phyloP scores from a whole-genome alignment of 2,329 filamentous ascomycete species.

The Apiospora sp. region DNA sequence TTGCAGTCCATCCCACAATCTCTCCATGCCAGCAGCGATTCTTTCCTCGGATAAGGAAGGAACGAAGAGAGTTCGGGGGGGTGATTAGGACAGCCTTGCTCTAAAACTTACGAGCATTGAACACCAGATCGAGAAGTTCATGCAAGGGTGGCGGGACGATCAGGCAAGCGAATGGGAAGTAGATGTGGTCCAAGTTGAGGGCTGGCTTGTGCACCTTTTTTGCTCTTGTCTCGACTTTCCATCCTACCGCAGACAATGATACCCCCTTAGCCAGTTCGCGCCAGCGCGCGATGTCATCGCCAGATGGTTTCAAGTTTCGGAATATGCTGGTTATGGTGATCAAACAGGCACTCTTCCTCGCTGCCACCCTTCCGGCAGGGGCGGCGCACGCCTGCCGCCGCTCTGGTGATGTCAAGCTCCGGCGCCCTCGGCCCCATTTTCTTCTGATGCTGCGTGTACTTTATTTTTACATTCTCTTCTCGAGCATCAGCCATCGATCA shows the following conservation, averaged over 20 bases:
- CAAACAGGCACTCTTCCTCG: constrained; percentile 38
- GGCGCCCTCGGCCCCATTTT: constrained; percentile 16
- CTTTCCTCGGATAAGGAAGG: neutral
- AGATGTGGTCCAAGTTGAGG: constrained; percentile 24
- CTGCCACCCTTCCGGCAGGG: constrained; percentile 11
- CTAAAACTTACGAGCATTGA: constrained; percentile 4
- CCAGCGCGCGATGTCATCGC: constrained; percentile 16
- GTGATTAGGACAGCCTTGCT: constrained; percentile 1
- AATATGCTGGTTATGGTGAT: constrained; percentile 41
- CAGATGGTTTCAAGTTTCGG: constrained; percentile 41
- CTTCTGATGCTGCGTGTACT: neutral
- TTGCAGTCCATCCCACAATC: constrained; percentile 7
- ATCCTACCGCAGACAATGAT: neutral
- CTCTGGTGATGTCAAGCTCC: constrained; percentile 18
- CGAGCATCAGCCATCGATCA: neutral
- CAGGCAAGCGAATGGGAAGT: constrained; percentile 28
- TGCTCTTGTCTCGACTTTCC: neutral
- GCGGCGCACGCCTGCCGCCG: constrained; percentile 13
- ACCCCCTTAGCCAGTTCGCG: constrained; percentile 18
- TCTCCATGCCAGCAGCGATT: neutral
- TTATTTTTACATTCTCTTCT: neutral
- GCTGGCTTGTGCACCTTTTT: constrained; percentile 17
- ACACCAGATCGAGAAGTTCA: constrained; percentile 24
- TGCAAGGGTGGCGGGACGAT: constrained; percentile 33
- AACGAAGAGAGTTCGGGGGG: neutral